phyloP scores from a whole-genome alignment of 768 basidiomycete genomes.

The Jaapia argillacea region DNA sequence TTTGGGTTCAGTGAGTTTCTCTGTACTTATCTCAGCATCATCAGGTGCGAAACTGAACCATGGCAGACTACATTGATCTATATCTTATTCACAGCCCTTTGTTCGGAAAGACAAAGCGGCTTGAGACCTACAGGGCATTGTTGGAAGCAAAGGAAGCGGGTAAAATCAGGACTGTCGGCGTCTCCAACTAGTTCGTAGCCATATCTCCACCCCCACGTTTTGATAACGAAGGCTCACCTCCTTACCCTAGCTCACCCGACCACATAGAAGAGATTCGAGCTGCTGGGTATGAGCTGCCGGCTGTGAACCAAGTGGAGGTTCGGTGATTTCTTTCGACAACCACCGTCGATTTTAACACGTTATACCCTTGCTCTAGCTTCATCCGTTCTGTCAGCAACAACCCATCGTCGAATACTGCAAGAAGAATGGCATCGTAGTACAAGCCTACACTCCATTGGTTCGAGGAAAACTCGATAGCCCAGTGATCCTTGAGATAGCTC shows the following conservation, averaged over 20 bases:
- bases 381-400: conserved; percentile 75
- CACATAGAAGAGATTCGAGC: conserved; percentile 67
- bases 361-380: conserved; percentile 41
- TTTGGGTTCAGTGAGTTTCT: conserved; percentile 43
- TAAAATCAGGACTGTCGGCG: conserved; percentile 65
- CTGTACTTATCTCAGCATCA: background rate
- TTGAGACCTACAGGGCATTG: conserved; percentile 66
- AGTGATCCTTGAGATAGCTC: conserved; percentile 12
- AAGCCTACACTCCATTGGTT: conserved; percentile 27
- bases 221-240: background rate
- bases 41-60: conserved; percentile 6
- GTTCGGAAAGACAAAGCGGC: conserved; percentile 50
- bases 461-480: conserved; percentile 14
- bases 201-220: background rate
- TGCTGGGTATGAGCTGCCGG: conserved; percentile 53
- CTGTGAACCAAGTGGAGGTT: conserved; percentile 80
- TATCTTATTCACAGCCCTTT: conserved; percentile 72
- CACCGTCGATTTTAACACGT: background rate
- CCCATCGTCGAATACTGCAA: conserved; percentile 62
- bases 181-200: conserved; percentile 67
- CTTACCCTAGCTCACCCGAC: conserved; percentile 14
- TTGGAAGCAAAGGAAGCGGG: conserved; percentile 51
- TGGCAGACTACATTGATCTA: conserved; percentile 54
- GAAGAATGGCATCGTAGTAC: conserved; percentile 24
- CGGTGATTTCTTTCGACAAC: background rate